phyloP scores from a whole-genome alignment of 2,329 filamentous ascomycete genomes.

The Colletotrichum sp. region DNA sequence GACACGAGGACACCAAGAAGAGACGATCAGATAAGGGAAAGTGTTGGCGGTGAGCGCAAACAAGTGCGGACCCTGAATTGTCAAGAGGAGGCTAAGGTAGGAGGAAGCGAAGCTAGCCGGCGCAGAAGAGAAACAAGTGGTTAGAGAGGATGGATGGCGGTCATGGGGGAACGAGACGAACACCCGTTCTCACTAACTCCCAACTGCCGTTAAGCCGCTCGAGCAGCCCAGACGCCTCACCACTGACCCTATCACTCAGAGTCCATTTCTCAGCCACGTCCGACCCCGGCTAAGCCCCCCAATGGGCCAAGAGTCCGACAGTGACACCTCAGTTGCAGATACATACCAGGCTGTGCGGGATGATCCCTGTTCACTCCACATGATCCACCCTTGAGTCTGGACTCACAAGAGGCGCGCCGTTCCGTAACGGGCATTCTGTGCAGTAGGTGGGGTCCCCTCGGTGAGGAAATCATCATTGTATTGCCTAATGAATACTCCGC shows the following conservation, averaged over 20 bases:
- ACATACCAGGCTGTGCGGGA: background rate
- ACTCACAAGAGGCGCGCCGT: background rate
- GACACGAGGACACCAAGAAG: background rate
- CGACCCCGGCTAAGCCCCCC: background rate
- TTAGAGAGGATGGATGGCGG: background rate
- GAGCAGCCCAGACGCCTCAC: background rate
- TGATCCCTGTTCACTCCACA: constrained; percentile 1
- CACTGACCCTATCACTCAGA: background rate
- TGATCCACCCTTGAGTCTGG: background rate
- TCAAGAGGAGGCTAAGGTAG: background rate
- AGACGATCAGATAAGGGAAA: background rate
- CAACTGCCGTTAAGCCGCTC: background rate
- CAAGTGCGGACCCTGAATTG: background rate
- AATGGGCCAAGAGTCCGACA: background rate
- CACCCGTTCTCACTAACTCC: background rate
- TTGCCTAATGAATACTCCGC: background rate
- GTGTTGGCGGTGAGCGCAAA: background rate
- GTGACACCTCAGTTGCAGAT: background rate
- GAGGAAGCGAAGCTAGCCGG: background rate
- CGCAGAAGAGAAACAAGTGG: background rate
- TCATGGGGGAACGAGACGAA: background rate
- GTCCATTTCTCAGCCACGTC: constrained; percentile 2
- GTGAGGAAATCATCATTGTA: background rate
- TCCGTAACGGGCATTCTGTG: background rate
- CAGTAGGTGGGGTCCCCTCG: background rate